Base-by-base conservation (phyloP, 805 yeast species). In the Candida pini region DNA sequence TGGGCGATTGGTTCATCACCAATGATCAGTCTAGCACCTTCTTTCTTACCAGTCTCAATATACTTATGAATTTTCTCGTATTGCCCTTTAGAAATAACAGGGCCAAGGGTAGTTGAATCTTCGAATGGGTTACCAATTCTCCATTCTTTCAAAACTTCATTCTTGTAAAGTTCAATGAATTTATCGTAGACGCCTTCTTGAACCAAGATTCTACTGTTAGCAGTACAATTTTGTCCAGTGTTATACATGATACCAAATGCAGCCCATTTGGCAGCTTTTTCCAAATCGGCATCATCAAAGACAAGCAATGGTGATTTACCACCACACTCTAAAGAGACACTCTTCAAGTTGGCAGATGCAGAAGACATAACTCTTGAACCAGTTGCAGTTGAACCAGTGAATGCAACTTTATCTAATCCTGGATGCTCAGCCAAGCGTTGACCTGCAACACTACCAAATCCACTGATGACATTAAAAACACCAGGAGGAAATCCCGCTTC, bases 401-500 rank as follows among this genome's bases (percentile, higher is more conserved):
- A 77, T 4, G 83, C 79, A 41, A 77, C 62, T 51, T 77, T 76
- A 48, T 68, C 72, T 37, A 77, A 65, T 32, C 67, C 76, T 40
- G 63, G 55, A 59, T 82, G 92, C 9, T 62, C 42, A 4, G 87
- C 76, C 45, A 85, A 58, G 2, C 78, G 76, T 37, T 73, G 68
- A 35, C 95, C 95, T 5, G 85, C 84, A 36, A 64, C 71, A 29
- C 70, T 58, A 34, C 95, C 95, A 45, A 61, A 70, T 2, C 86
- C 95, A 33, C 80, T 71, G 38, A 83, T 58, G 31, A 85, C 73
- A 62, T 82, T 83, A 44, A 81, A 71, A 20, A 78, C 83, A 41
- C 89, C 90, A 7, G 84, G 69, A 28, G 89, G 90, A 63, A 82
- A 73, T 2, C 88, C 90, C 10, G 82, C 87, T 45, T 73, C 65